Evolutionary conservation across 805 yeast species (phyloP), one percentile per base, ranked within the genome.

Genomic region (Hanseniaspora hatyaiensis): DNA sequence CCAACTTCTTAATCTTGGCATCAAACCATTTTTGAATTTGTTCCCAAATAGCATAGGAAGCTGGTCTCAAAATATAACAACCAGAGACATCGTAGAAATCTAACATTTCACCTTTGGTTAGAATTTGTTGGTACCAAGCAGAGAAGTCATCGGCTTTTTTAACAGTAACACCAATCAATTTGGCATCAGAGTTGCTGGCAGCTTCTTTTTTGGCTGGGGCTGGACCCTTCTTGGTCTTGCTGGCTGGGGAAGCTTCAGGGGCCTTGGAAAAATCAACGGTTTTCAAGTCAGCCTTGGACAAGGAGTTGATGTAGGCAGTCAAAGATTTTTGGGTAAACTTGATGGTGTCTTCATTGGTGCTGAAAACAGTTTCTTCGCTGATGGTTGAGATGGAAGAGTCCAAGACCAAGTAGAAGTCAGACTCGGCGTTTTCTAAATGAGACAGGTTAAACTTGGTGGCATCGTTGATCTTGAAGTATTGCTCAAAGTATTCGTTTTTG

Each of bases 1-100:
- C 98, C 57, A 92, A 65, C 47, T 74, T 70, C 71, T 87, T 89
- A 69, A 92, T 92, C 56, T 72, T 70, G 22, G 57, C 67, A 67
- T 92, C 83, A 64, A 92, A 89, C 79, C 79, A 92, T 56, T 68
- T 71, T 70, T 88, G 97, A 61, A 92, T 89, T 52, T 72, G 69
- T 72, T 92, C 98, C 99, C 99, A 92, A 52, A 92, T 78, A 51
- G 80, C 69, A 66, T 86, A 92, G 8, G 97, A 88, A 57, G 88
- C 83, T 49, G 99, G 99, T 68, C 96, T 82, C 73, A 92, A 71
- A 59, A 92, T 92, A 67, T 92, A 92, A 72, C 99, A 92, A 58
- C 99, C 99, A 45, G 96, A 87, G 44, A 92, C 97, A 63, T 94
- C 98, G 63, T 92, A 92, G 72, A 92, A 92, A 65, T 94, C 98